Conservation (phyloP, 2,329 filamentous ascomycete genomes). For the Claviceps spartinae region DNA sequence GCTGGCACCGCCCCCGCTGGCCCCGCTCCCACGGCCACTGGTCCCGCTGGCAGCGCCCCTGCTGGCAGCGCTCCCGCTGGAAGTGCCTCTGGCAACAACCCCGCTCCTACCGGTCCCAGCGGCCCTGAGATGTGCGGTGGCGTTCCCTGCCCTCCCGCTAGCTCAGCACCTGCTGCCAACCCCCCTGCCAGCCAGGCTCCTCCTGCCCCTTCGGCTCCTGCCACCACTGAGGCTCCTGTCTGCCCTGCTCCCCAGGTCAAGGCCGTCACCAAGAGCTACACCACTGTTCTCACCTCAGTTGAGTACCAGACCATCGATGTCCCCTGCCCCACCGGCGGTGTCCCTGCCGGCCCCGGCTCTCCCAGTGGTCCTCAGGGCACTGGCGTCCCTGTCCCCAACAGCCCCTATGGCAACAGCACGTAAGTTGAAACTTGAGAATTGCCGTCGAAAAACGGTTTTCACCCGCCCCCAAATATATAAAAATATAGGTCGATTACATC, state of each 20-base stretch:
- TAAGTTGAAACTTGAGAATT: conserved; percentile 4
- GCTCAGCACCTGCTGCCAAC: too few species aligned
- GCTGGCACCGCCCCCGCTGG: neutral
- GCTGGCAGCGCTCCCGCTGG: neutral
- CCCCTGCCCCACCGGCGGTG: conserved; percentile 24
- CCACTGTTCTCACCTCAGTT: conserved; percentile 40
- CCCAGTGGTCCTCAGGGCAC: conserved; percentile 11
- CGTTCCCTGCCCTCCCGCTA: too few species aligned
- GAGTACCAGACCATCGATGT: conserved; percentile 36
- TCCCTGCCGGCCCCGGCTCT: too few species aligned
- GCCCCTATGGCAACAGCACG: conserved; percentile 22
- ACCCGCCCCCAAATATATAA: neutral
- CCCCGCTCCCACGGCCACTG: neutral
- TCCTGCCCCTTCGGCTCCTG: too few species aligned
- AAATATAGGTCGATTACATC: too few species aligned
- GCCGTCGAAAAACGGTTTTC: too few species aligned
- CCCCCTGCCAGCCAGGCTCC: too few species aligned
- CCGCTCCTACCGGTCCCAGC: conserved; percentile 9
- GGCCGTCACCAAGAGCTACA: conserved; percentile 42
- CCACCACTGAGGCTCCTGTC: conserved; percentile 6
- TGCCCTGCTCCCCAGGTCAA: conserved; percentile 29
- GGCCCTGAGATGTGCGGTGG: too few species aligned
- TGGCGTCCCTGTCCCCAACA: conserved; percentile 28
- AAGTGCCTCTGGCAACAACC: neutral
- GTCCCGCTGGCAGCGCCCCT: conserved; percentile 3